phyloP scores from a whole-genome alignment of 2,329 filamentous ascomycete species.

The Ophiostoma piceae region DNA sequence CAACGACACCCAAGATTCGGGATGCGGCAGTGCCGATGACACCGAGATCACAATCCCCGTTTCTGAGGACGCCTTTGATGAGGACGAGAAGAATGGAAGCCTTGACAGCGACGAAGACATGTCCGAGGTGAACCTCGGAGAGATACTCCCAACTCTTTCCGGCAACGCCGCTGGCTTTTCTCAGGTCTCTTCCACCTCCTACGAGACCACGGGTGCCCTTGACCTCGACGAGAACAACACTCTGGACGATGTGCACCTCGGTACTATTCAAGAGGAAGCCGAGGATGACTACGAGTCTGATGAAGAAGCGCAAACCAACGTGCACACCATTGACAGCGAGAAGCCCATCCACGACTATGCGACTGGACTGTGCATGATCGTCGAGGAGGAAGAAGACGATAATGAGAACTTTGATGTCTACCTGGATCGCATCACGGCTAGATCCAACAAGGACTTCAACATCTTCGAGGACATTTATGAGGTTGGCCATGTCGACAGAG shows the following conservation, averaged over 20 bases:
- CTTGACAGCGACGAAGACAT: slow-evolving; percentile 1
- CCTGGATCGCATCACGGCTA: neutral
- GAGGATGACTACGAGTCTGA: neutral
- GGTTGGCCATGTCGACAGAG: too few relatives aligned
- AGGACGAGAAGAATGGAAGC: neutral
- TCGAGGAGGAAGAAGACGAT: neutral
- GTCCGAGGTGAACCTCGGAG: neutral
- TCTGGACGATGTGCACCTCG: neutral
- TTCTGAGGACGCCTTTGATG: neutral
- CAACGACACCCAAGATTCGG: neutral
- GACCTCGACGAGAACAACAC: neutral
- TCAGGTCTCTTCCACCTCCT: neutral
- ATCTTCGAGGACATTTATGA: too few relatives aligned
- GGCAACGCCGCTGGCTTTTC: neutral
- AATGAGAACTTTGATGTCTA: neutral
- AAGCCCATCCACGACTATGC: neutral
- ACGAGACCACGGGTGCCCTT: neutral
- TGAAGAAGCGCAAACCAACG: neutral
- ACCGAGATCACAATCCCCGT: neutral
- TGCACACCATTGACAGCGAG: neutral
- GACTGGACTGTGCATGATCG: neutral
- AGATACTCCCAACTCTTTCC: neutral
- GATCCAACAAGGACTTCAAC: too few relatives aligned
- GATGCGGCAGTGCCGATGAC: neutral
- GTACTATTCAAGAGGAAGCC: neutral